Percentiles rank a stretch among this genome's conserved stretches.
Conservation (phyloP, 2,329 filamentous ascomycete genomes). For the Bisporella sp. region DNA sequence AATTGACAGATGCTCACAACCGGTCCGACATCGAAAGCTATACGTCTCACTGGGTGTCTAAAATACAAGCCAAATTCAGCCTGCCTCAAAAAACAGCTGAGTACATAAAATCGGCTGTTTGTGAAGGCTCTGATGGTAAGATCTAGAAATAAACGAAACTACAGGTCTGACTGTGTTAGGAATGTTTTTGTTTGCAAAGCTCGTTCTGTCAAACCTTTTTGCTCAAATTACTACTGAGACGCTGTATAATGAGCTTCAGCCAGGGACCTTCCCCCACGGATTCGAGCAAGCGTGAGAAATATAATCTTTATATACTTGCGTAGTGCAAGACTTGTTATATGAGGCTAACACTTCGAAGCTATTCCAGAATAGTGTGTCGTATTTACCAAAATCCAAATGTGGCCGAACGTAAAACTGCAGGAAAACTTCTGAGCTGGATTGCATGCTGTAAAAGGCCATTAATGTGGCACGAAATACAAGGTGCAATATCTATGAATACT, state of each 20-base stretch:
- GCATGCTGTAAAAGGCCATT: slow-evolving; percentile 31
- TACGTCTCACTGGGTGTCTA: slow-evolving; percentile 11
- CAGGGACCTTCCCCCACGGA: slow-evolving; percentile 6
- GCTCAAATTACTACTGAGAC: slow-evolving; percentile 8
- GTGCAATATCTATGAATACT: slow-evolving; percentile 27
- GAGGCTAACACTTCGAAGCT: slow-evolving; percentile 4
- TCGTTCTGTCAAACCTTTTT: slow-evolving; percentile 22
- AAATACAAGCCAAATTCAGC: slow-evolving; percentile 22
- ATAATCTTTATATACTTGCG: neutral
- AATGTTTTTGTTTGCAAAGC: slow-evolving; percentile 27
- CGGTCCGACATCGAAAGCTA: slow-evolving; percentile 27
- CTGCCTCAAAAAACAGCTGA: slow-evolving; percentile 6
- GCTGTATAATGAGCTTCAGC: slow-evolving; percentile 8
- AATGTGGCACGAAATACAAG: slow-evolving; percentile 36
- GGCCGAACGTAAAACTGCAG: slow-evolving; percentile 1
- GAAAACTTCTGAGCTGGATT: slow-evolving; percentile 31
- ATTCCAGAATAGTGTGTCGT: slow-evolving; percentile 6
- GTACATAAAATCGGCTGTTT: slow-evolving; percentile 15
- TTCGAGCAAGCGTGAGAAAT: slow-evolving; percentile 13
- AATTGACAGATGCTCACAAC: slow-evolving; percentile 22
- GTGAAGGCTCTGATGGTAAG: slow-evolving; percentile 15
- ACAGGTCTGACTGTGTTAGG: too few species aligned
- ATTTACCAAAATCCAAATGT: slow-evolving; percentile 5
- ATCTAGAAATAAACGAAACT: too few species aligned
- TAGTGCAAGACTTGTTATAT: neutral